These are phyloP conservation scores for Fusarium avenaceum DNA, from an alignment of 2,329 filamentous ascomycete species.

Conservation along the genomic window DNA sequence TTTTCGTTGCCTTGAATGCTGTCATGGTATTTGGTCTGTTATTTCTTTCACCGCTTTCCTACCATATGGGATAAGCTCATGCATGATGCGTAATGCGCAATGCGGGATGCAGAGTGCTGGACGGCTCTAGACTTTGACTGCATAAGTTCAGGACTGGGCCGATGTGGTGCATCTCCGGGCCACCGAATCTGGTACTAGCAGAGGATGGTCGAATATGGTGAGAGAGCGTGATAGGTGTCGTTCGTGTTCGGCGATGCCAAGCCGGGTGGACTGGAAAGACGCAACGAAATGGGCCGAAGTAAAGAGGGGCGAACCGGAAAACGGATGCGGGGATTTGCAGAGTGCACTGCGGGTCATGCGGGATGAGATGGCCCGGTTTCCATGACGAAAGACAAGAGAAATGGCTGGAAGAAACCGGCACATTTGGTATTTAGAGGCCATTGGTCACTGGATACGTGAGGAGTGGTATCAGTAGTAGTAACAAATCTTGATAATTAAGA, in stretches of 20 bases:
- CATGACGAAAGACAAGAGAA: slow-evolving; percentile 44
- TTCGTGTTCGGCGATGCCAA: slow-evolving; percentile 36
- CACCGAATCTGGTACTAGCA: slow-evolving; percentile 24
- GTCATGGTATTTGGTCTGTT: background rate
- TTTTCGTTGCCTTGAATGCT: background rate
- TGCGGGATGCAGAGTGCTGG: slow-evolving; percentile 8
- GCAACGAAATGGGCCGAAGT: slow-evolving; percentile 31
- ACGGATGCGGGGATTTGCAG: slow-evolving; percentile 32
- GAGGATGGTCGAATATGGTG: background rate
- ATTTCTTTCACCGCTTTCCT: slow-evolving; percentile 24
- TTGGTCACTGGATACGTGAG: background rate
- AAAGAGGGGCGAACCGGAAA: slow-evolving; percentile 36
- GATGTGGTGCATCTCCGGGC: slow-evolving; percentile 12
- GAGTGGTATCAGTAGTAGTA: too few relatives aligned
- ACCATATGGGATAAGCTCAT: background rate
- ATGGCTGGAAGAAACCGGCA: slow-evolving; percentile 29
- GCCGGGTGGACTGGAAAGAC: slow-evolving; percentile 28
- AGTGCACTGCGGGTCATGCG: background rate
- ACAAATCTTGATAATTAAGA: background rate
- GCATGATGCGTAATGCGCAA: background rate
- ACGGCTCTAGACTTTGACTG: slow-evolving; percentile 8
- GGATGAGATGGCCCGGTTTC: slow-evolving; percentile 17
- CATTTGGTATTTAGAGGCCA: background rate
- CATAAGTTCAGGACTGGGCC: background rate
- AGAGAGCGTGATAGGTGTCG: slow-evolving; percentile 32